phyloP scores from a whole-genome alignment of 352 stramenopile genomes.

The Phytophthora crassamura region DNA sequence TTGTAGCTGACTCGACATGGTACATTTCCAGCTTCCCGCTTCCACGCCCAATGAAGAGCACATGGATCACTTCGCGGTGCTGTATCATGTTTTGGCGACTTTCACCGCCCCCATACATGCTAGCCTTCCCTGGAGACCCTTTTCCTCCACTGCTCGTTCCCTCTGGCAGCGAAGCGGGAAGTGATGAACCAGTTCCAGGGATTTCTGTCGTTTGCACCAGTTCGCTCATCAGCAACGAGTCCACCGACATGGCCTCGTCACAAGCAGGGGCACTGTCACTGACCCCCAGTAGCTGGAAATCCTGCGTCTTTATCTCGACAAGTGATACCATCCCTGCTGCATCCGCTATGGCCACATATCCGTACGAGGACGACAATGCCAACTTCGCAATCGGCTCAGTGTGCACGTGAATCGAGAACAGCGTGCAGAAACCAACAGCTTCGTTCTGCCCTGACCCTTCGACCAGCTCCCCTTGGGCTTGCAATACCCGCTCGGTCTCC shows the following conservation, averaged over 20 bases:
- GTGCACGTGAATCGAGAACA: constrained; percentile 70
- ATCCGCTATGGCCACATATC: constrained; percentile 64
- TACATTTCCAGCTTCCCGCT: constrained; percentile 80
- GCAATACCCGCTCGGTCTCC: neutral
- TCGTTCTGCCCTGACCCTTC: constrained; percentile 24
- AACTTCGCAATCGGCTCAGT: constrained; percentile 61
- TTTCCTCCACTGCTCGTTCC: constrained; percentile 18
- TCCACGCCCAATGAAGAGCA: constrained; percentile 75
- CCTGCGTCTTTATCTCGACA: constrained; percentile 54
- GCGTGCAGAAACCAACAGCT: constrained; percentile 43
- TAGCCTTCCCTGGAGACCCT: constrained; percentile 14
- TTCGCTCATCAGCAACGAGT: constrained; percentile 72
- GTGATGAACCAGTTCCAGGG: constrained; percentile 30
- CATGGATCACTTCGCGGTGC: constrained; percentile 60
- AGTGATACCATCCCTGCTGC: constrained; percentile 65
- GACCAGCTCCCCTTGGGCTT: neutral
- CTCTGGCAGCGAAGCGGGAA: constrained; percentile 6
- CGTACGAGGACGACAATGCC: constrained; percentile 53
- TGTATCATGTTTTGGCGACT: constrained; percentile 35
- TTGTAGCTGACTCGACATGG: constrained; percentile 68
- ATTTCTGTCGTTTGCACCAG: constrained; percentile 72
- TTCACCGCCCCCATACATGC: neutral
- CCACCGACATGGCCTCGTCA: constrained; percentile 61
- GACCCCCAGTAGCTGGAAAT: constrained; percentile 67
- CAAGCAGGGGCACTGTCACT: constrained; percentile 48